Evolutionary conservation across 176 grass and related monocot genomes (phyloP), one percentile per base, ranked within the genome.

Genomic region (Phyllostachys edulis): DNA sequence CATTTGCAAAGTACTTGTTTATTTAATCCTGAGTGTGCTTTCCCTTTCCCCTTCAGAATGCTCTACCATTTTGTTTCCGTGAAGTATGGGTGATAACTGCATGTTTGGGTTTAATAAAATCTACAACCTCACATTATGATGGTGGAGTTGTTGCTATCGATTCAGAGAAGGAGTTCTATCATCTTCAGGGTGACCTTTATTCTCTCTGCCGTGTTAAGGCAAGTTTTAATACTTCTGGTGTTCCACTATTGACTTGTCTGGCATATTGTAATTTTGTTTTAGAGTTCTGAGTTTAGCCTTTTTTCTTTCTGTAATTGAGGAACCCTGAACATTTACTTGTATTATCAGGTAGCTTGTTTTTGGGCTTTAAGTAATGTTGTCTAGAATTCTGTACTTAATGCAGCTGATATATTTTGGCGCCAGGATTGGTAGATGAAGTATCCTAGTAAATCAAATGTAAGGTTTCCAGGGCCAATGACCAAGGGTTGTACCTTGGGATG

Each of bases 1-100:
- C 70, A 60, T 57, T 55, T 67, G 6, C 46, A 27, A 87, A 87
- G 32, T 75, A 21, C 59, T 51, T 85, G 20, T 71, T 61, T 67
- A 61, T 34, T 73, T 67, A 68, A 73, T 51, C 24, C 41, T 70
- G 39, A 70, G 47, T 80, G 17, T 88, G 12, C 78, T 84, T 77
- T 88, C 37, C 47, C 61, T 84, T 89, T 73, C 66, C 68, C 21
- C 59, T 80, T 42, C 89, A 99, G 96, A 99, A 82, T 84, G 63
- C 24, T 69, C 92, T 99, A 49, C 93, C 93, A 71, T 99, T 99
- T 94, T 99, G 96, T 82, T 96, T 99, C 40, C 87, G 91, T 45
- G 96, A 99, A 92, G 93, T 92, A 70, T 99, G 93, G 96, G 96
- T 99, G 69, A 92, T 96, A 89, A 96, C 89, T 81, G 96, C 91